Percentiles rank a stretch among this genome's conserved stretches.
These are phyloP conservation scores for Hericium alpestre DNA, from an alignment of 768 basidiomycete genomes.

Conservation along the genomic window DNA sequence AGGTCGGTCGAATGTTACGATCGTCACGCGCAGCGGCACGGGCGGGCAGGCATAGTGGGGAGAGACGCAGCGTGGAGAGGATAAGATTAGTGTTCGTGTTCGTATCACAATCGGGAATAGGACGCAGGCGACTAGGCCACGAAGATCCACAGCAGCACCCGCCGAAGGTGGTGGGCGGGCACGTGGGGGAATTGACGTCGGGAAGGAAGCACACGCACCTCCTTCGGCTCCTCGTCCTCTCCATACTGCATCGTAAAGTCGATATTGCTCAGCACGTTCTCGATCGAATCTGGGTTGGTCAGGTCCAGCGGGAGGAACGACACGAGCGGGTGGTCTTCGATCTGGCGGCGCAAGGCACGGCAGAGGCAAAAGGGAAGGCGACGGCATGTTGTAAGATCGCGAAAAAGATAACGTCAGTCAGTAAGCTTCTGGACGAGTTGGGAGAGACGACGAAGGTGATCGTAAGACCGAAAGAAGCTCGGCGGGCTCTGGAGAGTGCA, in stretches of 20 bases:
- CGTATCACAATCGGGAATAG: neutral
- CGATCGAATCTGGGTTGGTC: conserved; percentile 79
- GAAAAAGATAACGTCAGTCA: neutral
- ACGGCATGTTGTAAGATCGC: neutral
- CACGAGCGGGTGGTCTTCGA: conserved; percentile 96
- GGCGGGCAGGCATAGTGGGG: neutral
- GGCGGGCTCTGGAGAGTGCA: neutral
- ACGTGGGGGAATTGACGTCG: neutral
- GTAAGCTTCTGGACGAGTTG: neutral
- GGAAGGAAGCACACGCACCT: conserved; percentile 35
- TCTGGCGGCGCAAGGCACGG: conserved; percentile 37
- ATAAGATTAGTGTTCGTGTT: neutral
- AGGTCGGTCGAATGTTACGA: neutral
- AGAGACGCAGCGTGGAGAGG: neutral
- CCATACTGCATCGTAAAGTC: conserved; percentile 99
- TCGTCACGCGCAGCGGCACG: neutral
- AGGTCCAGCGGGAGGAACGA: conserved; percentile 94
- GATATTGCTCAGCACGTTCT: conserved; percentile 86
- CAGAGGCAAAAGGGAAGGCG: neutral
- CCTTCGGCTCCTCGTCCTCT: conserved; percentile 95
- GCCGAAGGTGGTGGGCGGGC: neutral
- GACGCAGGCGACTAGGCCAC: neutral
- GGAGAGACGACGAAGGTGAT: neutral
- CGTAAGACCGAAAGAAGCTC: neutral
- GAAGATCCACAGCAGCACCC: neutral